A percentile compares a stretch with the other conserved stretches of the same genome.
These are phyloP conservation scores for Gossypium lobatum DNA, from an alignment of 441 rosid species.

Conservation along the genomic window DNA sequence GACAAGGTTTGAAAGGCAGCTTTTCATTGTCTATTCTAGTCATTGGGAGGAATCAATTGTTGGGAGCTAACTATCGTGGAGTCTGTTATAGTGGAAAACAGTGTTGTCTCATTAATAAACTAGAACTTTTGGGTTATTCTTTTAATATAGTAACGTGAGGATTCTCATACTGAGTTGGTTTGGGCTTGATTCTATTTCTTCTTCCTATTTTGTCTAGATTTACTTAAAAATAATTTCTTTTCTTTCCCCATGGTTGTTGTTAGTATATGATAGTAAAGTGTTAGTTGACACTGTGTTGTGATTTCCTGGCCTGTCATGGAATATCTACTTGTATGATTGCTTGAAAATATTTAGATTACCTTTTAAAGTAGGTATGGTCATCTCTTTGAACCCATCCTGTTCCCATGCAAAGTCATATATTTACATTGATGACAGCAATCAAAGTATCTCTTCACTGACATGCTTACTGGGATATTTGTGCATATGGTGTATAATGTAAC, in stretches of 20 bases:
- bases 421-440: not conserved
- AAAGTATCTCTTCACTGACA: not conserved
- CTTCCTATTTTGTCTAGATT: not conserved
- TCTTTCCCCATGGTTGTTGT: not conserved
- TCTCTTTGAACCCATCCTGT: not conserved
- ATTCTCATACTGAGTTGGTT: not conserved
- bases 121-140: not conserved
- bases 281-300: not conserved
- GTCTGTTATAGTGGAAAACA: not conserved
- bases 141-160: not conserved
- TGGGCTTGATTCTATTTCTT: not conserved
- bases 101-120: not conserved
- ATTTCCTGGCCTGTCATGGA: not conserved
- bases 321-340: not conserved
- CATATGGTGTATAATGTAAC: not conserved
- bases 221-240: not conserved
- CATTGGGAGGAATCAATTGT: not conserved
- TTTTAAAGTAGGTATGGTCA: not conserved
- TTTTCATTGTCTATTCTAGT: not conserved
- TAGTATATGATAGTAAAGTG: not conserved
- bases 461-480: not conserved
- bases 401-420: not conserved
- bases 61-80: constrained; percentile 4
- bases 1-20: not conserved
- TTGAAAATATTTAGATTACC: not conserved